A percentile compares a stretch with the other conserved stretches of the same genome.
Evolutionary conservation across 2,329 filamentous ascomycete species (phyloP).

Genomic region (Trichoderma afroharzianum): DNA sequence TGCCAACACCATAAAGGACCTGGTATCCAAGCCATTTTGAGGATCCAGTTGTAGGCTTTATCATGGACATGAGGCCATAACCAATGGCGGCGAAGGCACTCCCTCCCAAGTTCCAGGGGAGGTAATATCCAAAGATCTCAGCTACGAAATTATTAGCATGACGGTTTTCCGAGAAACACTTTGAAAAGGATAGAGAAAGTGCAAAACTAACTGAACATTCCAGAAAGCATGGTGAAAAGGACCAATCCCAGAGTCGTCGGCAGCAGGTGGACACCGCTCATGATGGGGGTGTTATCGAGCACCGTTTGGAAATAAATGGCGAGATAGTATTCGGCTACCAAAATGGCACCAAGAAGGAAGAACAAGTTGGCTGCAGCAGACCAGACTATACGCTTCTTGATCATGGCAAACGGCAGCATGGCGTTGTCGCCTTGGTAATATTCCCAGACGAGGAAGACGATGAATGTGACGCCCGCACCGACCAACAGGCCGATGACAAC

Average conservation of each 20-base stretch:
- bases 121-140: conserved; percentile 39
- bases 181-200: background rate
- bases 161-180: no score
- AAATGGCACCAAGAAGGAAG: background rate
- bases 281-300: conserved; percentile 30
- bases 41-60: conserved; percentile 22
- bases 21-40: conserved; percentile 31
- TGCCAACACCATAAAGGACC: conserved; percentile 40
- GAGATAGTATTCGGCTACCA: conserved; percentile 38
- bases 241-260: conserved; percentile 29
- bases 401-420: conserved; percentile 38
- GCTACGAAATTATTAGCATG: conserved; percentile 32
- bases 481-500: background rate
- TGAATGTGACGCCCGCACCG: conserved; percentile 17
- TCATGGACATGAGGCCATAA: conserved; percentile 41
- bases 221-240: conserved; percentile 27
- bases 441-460: conserved; percentile 38
- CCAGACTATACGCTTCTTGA: conserved; percentile 29
- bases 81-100: conserved; percentile 28
- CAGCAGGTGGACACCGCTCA: conserved; percentile 28
- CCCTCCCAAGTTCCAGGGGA: conserved; percentile 26
- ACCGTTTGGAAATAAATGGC: conserved; percentile 51
- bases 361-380: background rate
- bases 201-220: conserved; percentile 25
- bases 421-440: conserved; percentile 32